Evolutionary conservation across 1,284 basidiomycete genomes (phyloP).

Genomic region (Coniophora puteana): DNA sequence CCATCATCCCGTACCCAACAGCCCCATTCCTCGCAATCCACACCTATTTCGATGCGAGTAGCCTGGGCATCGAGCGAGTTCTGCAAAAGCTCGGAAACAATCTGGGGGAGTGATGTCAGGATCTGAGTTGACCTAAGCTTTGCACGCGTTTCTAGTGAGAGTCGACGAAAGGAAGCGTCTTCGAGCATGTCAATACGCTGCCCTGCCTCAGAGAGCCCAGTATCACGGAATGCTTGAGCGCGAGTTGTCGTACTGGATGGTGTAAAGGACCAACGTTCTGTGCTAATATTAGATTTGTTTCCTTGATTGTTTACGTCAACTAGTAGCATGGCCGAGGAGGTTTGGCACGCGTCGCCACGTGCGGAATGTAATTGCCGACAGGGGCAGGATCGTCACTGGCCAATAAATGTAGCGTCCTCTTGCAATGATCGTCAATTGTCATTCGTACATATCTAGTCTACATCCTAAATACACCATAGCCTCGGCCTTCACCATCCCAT

Average conservation of each 20-base stretch:
- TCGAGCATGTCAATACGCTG: constrained; percentile 21
- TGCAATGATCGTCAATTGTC: no score
- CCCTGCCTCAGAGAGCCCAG: neutral
- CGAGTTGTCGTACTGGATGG: no score
- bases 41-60: constrained; percentile 55
- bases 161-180: constrained; percentile 25
- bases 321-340: no score
- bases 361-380: no score
- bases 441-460: no score
- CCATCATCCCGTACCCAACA: constrained; percentile 87
- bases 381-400: no score
- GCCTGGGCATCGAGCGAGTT: constrained; percentile 79
- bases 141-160: constrained; percentile 52
- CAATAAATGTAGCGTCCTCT: no score
- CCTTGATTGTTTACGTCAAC: no score
- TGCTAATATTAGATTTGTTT: neutral
- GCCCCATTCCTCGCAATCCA: constrained; percentile 68
- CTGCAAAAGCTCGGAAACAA: constrained; percentile 81
- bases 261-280: neutral
- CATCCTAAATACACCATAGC: constrained; percentile 91
- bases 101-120: constrained; percentile 73
- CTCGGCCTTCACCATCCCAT: constrained; percentile 72
- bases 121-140: constrained; percentile 80
- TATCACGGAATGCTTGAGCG: no score
- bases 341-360: no score